Base-by-base conservation (phyloP, 768 basidiomycete genomes). In the Lactarius sp. region DNA sequence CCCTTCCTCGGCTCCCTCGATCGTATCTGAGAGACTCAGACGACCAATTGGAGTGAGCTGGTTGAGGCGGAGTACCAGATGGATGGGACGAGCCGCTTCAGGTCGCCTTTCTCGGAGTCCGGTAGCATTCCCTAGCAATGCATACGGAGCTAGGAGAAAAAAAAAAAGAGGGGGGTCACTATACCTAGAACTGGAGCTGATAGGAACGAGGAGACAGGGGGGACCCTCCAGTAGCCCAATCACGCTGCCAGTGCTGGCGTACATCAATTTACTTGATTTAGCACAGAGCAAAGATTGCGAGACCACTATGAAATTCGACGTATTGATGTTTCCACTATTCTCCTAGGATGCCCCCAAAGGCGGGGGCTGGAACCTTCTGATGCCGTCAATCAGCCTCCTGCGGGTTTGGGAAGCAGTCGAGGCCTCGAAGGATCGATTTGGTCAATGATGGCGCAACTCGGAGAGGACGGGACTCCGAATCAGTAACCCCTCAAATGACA, bases 391-490 rank as follows among this genome's bases (percentile, higher is more conserved):
- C 34, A 14, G 31, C 49, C 37, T 50, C n/a, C 31, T 46, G 3
- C 6, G 6, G 44, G 6, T 0, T 14, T 13, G 5, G 56, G 42
- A 34, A 27, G 44, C 33, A 4, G 14, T 27, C 9, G 8, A 41
- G 4, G 10, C 20, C 58, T 52, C 49, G 16, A 31, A 59, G 16
- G 36, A 9, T 2, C 0, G 37, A 37, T 42, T 52, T 60, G 37
- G 8, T n/a, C 6, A n/a, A 33, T 10, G 20, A 46, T 6, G 37
- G 47, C 13, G 27, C 20, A 18, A 16, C 37, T 16, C 52, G 58
- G 58, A 50, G 57, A n/a, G 20, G 33, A 27, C 39, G 31, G 33
- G n/a, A 22, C 34, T 37, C 58, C 37, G 16, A 59, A 59, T 49
- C 10, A 3, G 46, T 20, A 36, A 27, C 2, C 4, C 31, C 6